Evolutionary conservation across 192 early-diverging fungal species (phyloP).

Genomic region (Podila verticillata): DNA sequence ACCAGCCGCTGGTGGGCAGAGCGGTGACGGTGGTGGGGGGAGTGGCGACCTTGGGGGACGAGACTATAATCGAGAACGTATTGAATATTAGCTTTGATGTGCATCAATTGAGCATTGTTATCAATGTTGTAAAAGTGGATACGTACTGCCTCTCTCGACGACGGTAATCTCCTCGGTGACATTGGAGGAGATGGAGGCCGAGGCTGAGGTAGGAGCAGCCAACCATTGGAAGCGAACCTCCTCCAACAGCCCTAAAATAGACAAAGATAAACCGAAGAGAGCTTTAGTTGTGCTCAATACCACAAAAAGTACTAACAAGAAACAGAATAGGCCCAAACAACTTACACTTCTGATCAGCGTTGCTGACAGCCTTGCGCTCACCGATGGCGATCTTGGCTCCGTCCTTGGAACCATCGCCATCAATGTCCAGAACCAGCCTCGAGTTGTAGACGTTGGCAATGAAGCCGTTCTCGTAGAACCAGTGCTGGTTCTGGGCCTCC

Average conservation of each 20-base stretch:
- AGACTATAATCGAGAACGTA: background rate
- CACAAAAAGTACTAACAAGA: background rate
- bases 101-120: background rate
- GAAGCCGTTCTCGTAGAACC: slow-evolving; percentile 48
- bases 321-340: background rate
- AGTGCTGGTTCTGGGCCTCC: slow-evolving; percentile 50
- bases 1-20: slow-evolving; percentile 41
- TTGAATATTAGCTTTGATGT: background rate
- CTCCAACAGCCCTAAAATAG: slow-evolving; percentile 37
- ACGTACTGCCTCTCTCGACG: slow-evolving; percentile 20
- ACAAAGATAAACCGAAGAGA: background rate
- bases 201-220: background rate
- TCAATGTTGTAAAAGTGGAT: background rate
- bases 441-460: slow-evolving; percentile 53
- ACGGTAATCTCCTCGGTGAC: slow-evolving; percentile 9
- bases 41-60: background rate
- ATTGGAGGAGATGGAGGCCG: background rate
- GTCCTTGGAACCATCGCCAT: slow-evolving; percentile 48
- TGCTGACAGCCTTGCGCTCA: slow-evolving; percentile 34
- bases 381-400: slow-evolving; percentile 51
- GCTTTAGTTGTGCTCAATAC: background rate
- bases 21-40: slow-evolving; percentile 5
- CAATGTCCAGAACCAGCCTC: slow-evolving; percentile 45
- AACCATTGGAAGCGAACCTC: slow-evolving; percentile 37
- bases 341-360: slow-evolving; percentile 47